phyloP scores from a whole-genome alignment of 345 rosid species.

The Lepidium didymum region DNA sequence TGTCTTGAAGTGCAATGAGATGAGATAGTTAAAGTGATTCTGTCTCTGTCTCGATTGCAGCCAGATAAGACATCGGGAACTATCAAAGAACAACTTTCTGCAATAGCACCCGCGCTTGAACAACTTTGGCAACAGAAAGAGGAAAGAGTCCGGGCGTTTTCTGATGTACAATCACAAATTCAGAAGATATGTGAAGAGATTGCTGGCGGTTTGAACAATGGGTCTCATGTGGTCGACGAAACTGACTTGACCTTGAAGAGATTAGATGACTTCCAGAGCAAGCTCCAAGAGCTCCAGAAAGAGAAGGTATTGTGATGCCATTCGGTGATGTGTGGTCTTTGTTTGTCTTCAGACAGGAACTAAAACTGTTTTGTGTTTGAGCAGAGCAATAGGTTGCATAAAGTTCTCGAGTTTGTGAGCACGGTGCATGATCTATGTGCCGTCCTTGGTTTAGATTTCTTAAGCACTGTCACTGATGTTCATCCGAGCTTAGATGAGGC shows the following conservation, averaged over 20 bases:
- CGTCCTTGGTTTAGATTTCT: slow-evolving; percentile 88
- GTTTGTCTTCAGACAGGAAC: neutral
- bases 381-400: slow-evolving; percentile 82
- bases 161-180: slow-evolving; percentile 77
- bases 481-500: slow-evolving; percentile 93
- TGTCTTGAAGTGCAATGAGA: neutral
- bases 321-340: neutral
- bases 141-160: slow-evolving; percentile 71
- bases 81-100: slow-evolving; percentile 91
- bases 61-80: slow-evolving; percentile 77
- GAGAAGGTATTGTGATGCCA: slow-evolving; percentile 55
- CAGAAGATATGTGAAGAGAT: slow-evolving; percentile 87
- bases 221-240: slow-evolving; percentile 67
- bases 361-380: slow-evolving; percentile 20
- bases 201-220: slow-evolving; percentile 52
- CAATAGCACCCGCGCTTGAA: slow-evolving; percentile 87
- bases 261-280: slow-evolving; percentile 65
- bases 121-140: slow-evolving; percentile 91
- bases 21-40: neutral
- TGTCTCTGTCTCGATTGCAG: slow-evolving; percentile 34
- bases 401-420: slow-evolving; percentile 86
- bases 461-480: slow-evolving; percentile 71
- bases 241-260: slow-evolving; percentile 74
- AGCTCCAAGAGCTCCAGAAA: slow-evolving; percentile 83
- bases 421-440: slow-evolving; percentile 92